phyloP scores from a whole-genome alignment of 2,329 filamentous ascomycete species.

The Cladosporium velox region DNA sequence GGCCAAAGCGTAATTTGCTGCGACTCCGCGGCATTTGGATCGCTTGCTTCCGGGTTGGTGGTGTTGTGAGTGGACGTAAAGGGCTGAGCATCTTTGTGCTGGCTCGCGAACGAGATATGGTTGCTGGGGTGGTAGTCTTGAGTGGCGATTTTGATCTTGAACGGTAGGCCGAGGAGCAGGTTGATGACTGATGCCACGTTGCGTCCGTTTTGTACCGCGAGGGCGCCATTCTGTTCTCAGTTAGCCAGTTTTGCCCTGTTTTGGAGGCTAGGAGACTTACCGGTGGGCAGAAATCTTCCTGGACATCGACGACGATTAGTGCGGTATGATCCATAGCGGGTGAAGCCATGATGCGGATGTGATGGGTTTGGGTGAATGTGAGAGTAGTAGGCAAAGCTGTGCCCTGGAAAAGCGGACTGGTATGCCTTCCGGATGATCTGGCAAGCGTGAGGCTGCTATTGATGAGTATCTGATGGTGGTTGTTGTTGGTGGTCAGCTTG shows the following conservation, averaged over 20 bases:
- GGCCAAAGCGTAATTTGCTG: slow-evolving; percentile 72
- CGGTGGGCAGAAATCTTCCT: slow-evolving; percentile 22
- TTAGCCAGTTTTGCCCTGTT: slow-evolving; percentile 51
- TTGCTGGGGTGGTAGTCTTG: slow-evolving; percentile 83
- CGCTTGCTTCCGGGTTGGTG: slow-evolving; percentile 56
- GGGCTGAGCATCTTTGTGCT: slow-evolving; percentile 68
- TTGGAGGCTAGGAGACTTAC: background rate
- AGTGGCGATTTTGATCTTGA: slow-evolving; percentile 77
- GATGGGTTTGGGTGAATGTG: background rate
- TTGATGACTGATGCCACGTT: slow-evolving; percentile 72
- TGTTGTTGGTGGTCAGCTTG: background rate
- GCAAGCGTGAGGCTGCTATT: no score
- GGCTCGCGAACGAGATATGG: slow-evolving; percentile 87
- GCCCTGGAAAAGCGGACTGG: background rate
- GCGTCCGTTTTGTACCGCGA: slow-evolving; percentile 76
- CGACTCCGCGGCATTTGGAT: slow-evolving; percentile 47
- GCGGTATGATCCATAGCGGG: slow-evolving; percentile 8
- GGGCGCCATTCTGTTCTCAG: slow-evolving; percentile 83
- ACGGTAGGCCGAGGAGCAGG: slow-evolving; percentile 69
- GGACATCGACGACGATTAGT: slow-evolving; percentile 21
- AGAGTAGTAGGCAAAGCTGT: background rate
- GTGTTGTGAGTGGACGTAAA: slow-evolving; percentile 68
- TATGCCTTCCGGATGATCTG: background rate
- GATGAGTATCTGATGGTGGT: background rate
- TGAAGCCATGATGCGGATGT: background rate